Evolutionary conservation across 176 grass and related monocot species (phyloP).

Genomic region (Avena atlantica): DNA sequence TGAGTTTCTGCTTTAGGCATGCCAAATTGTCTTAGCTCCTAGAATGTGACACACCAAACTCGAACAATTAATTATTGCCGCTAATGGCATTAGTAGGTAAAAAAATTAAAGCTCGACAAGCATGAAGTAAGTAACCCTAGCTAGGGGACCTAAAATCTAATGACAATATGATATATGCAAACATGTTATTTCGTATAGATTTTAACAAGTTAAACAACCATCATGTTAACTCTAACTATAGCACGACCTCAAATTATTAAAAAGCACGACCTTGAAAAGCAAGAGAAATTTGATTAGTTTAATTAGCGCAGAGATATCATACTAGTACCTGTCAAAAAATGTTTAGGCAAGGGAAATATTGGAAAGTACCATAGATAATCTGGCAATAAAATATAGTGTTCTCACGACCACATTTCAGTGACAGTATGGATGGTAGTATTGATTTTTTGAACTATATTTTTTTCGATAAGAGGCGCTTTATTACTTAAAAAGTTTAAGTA

Average conservation of each 20-base stretch:
- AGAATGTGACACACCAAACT: conserved; percentile 4
- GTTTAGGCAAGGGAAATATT: too few species aligned
- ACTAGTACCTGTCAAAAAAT: too few species aligned
- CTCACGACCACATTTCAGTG: too few species aligned
- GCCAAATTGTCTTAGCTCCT: conserved; percentile 25
- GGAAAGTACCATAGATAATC: too few species aligned
- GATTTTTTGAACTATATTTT: too few species aligned
- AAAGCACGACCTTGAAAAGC: background rate
- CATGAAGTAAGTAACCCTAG: background rate
- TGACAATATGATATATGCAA: background rate
- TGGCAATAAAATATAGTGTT: too few species aligned
- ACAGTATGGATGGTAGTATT: too few species aligned
- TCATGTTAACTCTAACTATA: background rate
- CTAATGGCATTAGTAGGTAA: conserved; percentile 61
- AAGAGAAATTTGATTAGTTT: too few species aligned
- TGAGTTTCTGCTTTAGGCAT: conserved; percentile 51
- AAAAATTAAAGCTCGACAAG: conserved; percentile 36
- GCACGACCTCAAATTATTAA: background rate
- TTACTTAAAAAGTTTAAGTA: too few species aligned
- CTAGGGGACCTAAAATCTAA: conserved; percentile 11
- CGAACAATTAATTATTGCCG: conserved; percentile 39
- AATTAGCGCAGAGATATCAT: too few species aligned
- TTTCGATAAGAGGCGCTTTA: too few species aligned
- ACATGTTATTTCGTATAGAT: background rate
- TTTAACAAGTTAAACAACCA: background rate